Conservation (phyloP, 2,329 filamentous ascomycete species). For the Leptographium galeiforme region DNA sequence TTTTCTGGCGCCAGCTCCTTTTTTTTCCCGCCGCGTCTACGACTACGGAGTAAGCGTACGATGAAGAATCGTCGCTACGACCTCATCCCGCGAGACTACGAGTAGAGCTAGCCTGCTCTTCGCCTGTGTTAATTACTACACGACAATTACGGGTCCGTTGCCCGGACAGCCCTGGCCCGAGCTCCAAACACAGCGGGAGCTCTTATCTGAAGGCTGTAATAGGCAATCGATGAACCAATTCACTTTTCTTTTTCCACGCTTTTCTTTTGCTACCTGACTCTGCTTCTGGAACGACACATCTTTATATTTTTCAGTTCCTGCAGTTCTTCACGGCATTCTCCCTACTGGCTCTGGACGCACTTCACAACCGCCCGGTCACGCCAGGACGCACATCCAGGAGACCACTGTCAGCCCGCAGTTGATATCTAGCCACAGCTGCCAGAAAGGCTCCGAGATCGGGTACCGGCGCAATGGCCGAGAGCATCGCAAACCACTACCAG, state of each 20-base stretch:
- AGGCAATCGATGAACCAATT: conserved; percentile 2
- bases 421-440: background rate
- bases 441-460: background rate
- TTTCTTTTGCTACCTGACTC: background rate
- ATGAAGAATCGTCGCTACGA: background rate
- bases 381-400: background rate
- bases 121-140: background rate
- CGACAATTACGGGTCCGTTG: conserved; percentile 6
- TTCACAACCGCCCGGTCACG: background rate
- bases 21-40: background rate
- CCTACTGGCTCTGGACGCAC: background rate
- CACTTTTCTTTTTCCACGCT: background rate
- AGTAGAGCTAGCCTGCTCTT: background rate
- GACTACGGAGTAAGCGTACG: too few species aligned
- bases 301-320: conserved; percentile 9
- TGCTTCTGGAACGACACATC: background rate
- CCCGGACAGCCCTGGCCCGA: conserved; percentile 12
- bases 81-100: background rate
- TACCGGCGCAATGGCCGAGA: conserved; percentile 34
- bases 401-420: background rate
- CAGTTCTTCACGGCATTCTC: background rate
- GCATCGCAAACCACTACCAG: conserved; percentile 77
- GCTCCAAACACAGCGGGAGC: conserved; percentile 7
- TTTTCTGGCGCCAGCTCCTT: background rate
- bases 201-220: conserved; percentile 1